A percentile compares a stretch with the other conserved stretches of the same genome.
Conservation (phyloP, 1,284 basidiomycete species). For the Ceraceosorus guamensis region DNA sequence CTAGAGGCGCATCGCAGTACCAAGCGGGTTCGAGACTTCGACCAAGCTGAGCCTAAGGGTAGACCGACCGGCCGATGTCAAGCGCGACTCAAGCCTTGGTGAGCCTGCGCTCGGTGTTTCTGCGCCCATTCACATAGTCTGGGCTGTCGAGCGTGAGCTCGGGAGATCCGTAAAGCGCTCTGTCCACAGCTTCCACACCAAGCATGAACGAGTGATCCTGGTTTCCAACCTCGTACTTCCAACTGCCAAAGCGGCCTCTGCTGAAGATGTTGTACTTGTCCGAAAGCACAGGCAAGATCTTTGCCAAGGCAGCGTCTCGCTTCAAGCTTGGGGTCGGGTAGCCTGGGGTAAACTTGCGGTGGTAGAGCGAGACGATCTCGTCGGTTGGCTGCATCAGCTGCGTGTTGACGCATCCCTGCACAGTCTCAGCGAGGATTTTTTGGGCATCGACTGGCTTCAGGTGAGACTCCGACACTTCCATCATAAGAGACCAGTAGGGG, state of each 20-base stretch:
- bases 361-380: constrained; percentile 55
- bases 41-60: too few relatives aligned
- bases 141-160: constrained; percentile 52
- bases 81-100: too few relatives aligned
- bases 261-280: constrained; percentile 52
- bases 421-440: constrained; percentile 52
- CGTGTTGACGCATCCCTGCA: constrained; percentile 54
- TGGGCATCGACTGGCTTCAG: constrained; percentile 53
- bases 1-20: too few relatives aligned
- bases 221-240: constrained; percentile 55
- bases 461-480: constrained; percentile 55
- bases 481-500: constrained; percentile 53
- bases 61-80: too few relatives aligned
- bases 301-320: constrained; percentile 51
- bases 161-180: constrained; percentile 51
- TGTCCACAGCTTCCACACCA: constrained; percentile 54
- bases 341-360: constrained; percentile 52
- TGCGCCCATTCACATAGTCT: constrained; percentile 42
- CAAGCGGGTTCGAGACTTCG: too few relatives aligned
- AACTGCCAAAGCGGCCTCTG: constrained; percentile 55
- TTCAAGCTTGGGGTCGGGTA: constrained; percentile 54
- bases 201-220: constrained; percentile 56
- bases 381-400: constrained; percentile 52
- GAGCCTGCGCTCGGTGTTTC: constrained; percentile 11
- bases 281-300: constrained; percentile 51